Conservation (phyloP, 352 stramenopile species). For the Phytophthora tubulina region DNA sequence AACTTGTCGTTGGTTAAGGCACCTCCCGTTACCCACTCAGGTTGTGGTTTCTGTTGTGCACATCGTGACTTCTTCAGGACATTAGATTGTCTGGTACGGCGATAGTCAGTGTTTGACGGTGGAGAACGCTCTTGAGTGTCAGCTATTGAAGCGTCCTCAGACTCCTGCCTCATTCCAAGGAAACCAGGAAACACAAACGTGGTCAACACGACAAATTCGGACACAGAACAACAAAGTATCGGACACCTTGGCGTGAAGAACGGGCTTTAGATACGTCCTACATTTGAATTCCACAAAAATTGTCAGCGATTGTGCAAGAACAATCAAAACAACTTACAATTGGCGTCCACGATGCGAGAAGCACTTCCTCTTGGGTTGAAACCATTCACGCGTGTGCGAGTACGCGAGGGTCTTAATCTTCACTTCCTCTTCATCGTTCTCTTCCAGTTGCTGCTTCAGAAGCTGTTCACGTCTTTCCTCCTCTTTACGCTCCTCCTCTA, state of each 20-base stretch:
- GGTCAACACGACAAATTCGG: not conserved
- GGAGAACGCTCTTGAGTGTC: conserved; percentile 13
- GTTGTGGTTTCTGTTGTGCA: conserved; percentile 17
- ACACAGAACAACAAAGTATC: not conserved
- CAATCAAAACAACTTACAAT: conserved; percentile 46
- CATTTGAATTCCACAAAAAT: conserved; percentile 9
- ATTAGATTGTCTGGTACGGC: conserved; percentile 16
- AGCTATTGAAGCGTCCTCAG: conserved; percentile 16
- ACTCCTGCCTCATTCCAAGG: conserved; percentile 9
- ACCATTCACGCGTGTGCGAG: conserved; percentile 66
- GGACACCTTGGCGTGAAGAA: conserved; percentile 50
- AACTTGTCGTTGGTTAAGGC: conserved; percentile 42
- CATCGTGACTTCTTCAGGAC: conserved; percentile 14
- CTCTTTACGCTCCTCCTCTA: conserved; percentile 40
- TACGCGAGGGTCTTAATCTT: conserved; percentile 71
- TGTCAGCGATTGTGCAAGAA: not conserved
- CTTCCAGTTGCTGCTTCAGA: conserved; percentile 49
- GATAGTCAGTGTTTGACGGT: conserved; percentile 5
- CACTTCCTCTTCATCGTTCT: conserved; percentile 67
- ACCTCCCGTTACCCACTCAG: conserved; percentile 36
- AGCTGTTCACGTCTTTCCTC: conserved; percentile 34
- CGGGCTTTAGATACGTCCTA: conserved; percentile 72
- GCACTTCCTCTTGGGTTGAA: conserved; percentile 71
- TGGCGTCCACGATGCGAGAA: conserved; percentile 66
- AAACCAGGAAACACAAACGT: not conserved